These are phyloP conservation scores for Voacanga thouarsii DNA, from an alignment of 257 asterid species.

Conservation along the genomic window DNA sequence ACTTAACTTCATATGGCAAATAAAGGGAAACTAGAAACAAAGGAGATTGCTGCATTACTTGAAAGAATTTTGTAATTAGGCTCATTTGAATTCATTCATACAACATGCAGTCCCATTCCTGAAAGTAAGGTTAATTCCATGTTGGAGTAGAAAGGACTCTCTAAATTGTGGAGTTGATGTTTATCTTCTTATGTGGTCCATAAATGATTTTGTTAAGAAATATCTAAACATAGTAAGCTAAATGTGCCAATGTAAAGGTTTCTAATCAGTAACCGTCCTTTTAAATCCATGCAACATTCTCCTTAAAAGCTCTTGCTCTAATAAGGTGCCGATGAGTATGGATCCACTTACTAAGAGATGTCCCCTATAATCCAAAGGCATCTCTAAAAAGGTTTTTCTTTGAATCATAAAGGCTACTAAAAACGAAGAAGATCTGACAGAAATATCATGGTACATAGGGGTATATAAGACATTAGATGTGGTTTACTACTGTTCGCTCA, in stretches of 20 bases:
- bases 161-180: background rate
- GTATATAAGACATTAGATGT: background rate
- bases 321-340: background rate
- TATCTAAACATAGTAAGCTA: background rate
- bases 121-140: background rate
- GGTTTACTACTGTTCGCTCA: background rate
- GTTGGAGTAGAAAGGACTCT: too few species aligned
- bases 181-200: background rate
- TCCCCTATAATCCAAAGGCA: background rate
- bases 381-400: background rate
- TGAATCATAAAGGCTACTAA: background rate
- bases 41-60: background rate
- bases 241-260: background rate
- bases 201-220: background rate
- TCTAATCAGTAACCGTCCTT: background rate
- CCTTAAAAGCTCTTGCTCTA: background rate
- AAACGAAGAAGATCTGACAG: background rate
- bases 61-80: background rate
- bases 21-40: background rate
- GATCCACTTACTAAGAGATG: background rate
- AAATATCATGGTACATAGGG: background rate
- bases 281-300: background rate
- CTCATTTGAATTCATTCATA: background rate
- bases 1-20: background rate
- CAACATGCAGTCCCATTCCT: background rate